These are phyloP conservation scores for Globisporangium paroecandrum DNA, from an alignment of 352 stramenopile species.

Conservation along the genomic window DNA sequence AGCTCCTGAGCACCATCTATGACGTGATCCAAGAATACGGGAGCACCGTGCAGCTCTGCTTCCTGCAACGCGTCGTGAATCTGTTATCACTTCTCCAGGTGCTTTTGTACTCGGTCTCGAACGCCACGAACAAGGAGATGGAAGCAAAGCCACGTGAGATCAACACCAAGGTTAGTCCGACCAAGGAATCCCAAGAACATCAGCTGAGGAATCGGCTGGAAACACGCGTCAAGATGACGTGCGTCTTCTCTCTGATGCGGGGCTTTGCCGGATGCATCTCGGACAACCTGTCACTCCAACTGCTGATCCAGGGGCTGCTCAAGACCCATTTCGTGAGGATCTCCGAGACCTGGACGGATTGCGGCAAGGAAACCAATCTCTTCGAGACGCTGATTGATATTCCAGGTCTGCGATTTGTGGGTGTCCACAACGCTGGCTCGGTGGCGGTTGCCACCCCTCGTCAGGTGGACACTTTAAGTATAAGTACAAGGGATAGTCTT, in stretches of 20 bases:
- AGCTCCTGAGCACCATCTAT: conserved; percentile 26
- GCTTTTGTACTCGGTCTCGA: conserved; percentile 20
- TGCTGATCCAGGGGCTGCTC: conserved; percentile 31
- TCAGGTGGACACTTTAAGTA: not conserved
- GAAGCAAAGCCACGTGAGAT: conserved; percentile 1
- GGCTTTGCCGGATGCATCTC: conserved; percentile 31
- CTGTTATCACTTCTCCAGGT: conserved; percentile 45
- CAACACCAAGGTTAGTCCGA: not conserved
- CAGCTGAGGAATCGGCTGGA: conserved; percentile 15
- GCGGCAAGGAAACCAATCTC: conserved; percentile 27
- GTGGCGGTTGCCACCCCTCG: not conserved
- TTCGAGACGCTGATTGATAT: conserved; percentile 42
- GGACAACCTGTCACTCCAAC: conserved; percentile 17
- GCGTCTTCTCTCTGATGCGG: conserved; percentile 55
- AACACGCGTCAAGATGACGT: conserved; percentile 47
- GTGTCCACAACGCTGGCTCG: conserved; percentile 1
- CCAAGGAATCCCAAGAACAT: not conserved
- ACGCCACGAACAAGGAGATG: conserved; percentile 6
- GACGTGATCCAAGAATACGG: conserved; percentile 29
- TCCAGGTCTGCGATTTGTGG: conserved; percentile 26
- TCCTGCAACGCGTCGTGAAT: conserved; percentile 42
- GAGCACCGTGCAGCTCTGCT: conserved; percentile 21
- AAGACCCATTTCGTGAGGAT: conserved; percentile 31
- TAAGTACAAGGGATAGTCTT: not conserved
- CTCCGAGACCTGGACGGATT: conserved; percentile 21